Base-by-base conservation (phyloP, 140 eudicot species). In the Oenanthe javanica region DNA sequence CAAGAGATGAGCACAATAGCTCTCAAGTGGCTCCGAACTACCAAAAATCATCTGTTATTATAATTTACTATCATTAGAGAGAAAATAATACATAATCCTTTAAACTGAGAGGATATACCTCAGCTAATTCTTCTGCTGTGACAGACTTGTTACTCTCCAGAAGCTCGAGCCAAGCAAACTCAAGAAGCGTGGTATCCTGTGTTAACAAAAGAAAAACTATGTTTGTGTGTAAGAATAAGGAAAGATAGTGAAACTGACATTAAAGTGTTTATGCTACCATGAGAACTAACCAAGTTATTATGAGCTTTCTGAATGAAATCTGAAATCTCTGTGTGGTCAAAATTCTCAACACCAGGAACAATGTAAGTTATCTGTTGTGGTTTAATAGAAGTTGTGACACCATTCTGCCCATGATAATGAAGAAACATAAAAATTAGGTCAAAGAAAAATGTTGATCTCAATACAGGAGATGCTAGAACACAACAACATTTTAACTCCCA, bases 91-190 rank as follows among this genome's bases (percentile, higher is more conserved):
- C 43, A 48, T 55, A 49, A 84, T 55, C 43, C 43, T 25, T 51
- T 61, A 47, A 77, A 73, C 77, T 72, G 77, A 70, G 72, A 51
- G 80, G 61, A 72, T 80, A 79, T 92, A 92, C 98, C 98, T 94
- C 95, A 54, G 98, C 97, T 84, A 94, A 87, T 86, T 94, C 95
- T 78, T 89, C 92, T 78, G 86, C 92, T 70, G 96, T 89, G 54
- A 86, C 91, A 15, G 96, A 81, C 79, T 94, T 92, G 80, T 92
- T 90, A 72, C 67, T 87, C 78, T 94, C 98, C 80, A 92, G 94
- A 89, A 94, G 96, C 92, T 94, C 98, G 57, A 84, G 81, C 98
- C 98, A 94, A 51, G 98, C 98, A 89, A 90, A 92, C 85, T 94
- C 97, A 81, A 94, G 98, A 67, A 94, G 88, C 23, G 95, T 45